Percentiles rank a stretch among this genome's conserved stretches.
Conservation (phyloP, 2,329 filamentous ascomycete genomes). For the Pseudogymnoascus sp. region DNA sequence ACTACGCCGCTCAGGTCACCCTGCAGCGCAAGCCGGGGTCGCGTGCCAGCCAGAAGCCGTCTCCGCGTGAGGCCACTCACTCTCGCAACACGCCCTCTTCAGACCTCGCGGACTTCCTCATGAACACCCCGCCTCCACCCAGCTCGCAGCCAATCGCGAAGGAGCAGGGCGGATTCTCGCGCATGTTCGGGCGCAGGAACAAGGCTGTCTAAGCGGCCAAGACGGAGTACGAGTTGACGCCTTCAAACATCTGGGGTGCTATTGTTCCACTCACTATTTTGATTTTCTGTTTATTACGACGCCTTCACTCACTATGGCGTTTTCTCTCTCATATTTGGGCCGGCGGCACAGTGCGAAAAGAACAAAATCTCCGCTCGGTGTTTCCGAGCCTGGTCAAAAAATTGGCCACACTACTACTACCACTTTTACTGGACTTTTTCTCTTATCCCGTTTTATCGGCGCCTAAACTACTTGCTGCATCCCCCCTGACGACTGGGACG, state of each 20-base stretch:
- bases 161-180: constrained; percentile 11
- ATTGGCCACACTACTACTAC: neutral
- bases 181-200: constrained; percentile 13
- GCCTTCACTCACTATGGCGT: neutral
- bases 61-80: constrained; percentile 42
- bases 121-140: constrained; percentile 54
- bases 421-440: neutral
- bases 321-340: constrained; percentile 2
- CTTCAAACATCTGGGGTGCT: neutral
- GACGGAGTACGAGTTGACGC: neutral
- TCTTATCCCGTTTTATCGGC: neutral
- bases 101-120: constrained; percentile 65
- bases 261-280: neutral
- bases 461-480: constrained; percentile 1
- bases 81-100: constrained; percentile 12
- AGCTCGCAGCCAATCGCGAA: constrained; percentile 3
- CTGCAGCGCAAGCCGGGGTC: constrained; percentile 20
- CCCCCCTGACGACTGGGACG: constrained; percentile 1
- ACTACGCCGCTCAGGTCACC: constrained; percentile 20
- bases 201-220: constrained; percentile 2
- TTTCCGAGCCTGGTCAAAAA: neutral
- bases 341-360: neutral
- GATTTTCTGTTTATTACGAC: neutral
- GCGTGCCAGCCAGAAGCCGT: constrained; percentile 41
- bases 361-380: neutral